phyloP scores from a whole-genome alignment of 805 yeast species.

The Suhomyces kilbournensis region DNA sequence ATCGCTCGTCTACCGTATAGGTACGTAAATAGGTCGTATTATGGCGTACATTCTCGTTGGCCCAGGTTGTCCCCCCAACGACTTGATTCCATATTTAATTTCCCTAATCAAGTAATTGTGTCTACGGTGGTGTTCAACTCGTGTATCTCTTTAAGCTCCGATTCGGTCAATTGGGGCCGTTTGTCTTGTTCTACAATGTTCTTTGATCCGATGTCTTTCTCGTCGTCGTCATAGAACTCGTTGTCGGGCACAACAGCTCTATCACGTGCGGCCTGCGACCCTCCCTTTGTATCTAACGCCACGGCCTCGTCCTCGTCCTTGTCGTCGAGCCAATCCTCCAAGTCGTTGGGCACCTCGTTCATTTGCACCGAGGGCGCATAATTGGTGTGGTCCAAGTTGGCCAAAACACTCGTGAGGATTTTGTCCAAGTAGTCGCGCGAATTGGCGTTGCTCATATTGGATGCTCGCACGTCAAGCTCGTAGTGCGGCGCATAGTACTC shows the following conservation, averaged over 20 bases:
- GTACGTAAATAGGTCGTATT: not conserved
- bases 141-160: constrained; percentile 8
- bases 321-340: constrained; percentile 24
- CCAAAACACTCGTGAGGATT: constrained; percentile 21
- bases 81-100: not conserved
- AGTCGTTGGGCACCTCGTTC: constrained; percentile 25
- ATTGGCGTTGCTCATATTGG: constrained; percentile 28
- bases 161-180: constrained; percentile 2
- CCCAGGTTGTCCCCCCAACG: not conserved
- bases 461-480: constrained; percentile 25
- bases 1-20: not conserved
- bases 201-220: constrained; percentile 23
- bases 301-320: constrained; percentile 22
- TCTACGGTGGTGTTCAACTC: constrained; percentile 2
- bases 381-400: constrained; percentile 26
- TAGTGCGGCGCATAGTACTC: constrained; percentile 30
- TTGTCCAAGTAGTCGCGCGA: constrained; percentile 26
- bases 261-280: constrained; percentile 25
- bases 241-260: constrained; percentile 20
- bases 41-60: not conserved
- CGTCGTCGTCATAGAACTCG: constrained; percentile 23
- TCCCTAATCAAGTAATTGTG: not conserved
- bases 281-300: constrained; percentile 27
- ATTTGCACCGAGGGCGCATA: constrained; percentile 28
- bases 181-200: constrained; percentile 15